Conservation (phyloP, 208 protist genomes). For the Leishmania amazonensis region DNA sequence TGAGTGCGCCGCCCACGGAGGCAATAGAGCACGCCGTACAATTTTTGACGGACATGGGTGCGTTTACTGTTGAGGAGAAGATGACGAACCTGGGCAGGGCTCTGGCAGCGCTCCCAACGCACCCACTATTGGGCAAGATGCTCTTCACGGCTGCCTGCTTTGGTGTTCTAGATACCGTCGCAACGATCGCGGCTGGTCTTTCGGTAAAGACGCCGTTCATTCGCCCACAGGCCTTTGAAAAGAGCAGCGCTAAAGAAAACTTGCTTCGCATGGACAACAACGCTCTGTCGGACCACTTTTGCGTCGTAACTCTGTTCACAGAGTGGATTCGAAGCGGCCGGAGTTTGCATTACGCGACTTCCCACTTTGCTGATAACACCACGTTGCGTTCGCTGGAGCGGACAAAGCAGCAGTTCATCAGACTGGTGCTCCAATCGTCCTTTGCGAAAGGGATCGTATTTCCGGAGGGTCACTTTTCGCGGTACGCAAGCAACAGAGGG, state of each 20-base stretch:
- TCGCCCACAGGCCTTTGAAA: slow-evolving; percentile 64
- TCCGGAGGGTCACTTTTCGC: slow-evolving; percentile 46
- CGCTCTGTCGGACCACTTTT: slow-evolving; percentile 80
- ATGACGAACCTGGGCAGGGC: slow-evolving; percentile 82
- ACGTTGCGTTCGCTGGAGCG: slow-evolving; percentile 80
- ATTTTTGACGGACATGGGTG: slow-evolving; percentile 86
- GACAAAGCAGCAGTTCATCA: slow-evolving; percentile 78
- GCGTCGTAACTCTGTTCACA: slow-evolving; percentile 61
- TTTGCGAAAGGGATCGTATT: slow-evolving; percentile 56
- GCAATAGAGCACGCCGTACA: slow-evolving; percentile 68
- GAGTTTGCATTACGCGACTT: slow-evolving; percentile 55
- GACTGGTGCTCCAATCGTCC: slow-evolving; percentile 67
- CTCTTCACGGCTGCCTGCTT: slow-evolving; percentile 88
- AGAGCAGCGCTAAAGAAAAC: slow-evolving; percentile 36
- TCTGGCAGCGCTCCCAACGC: slow-evolving; percentile 83
- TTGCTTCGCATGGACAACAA: slow-evolving; percentile 59
- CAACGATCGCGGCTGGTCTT: slow-evolving; percentile 87
- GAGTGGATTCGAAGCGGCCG: slow-evolving; percentile 72
- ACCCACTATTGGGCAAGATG: slow-evolving; percentile 92
- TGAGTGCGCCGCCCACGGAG: slow-evolving; percentile 65
- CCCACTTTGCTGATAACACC: slow-evolving; percentile 75
- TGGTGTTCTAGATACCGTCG: slow-evolving; percentile 84
- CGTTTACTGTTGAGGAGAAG: slow-evolving; percentile 73
- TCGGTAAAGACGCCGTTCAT: slow-evolving; percentile 85
- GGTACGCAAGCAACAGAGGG: slow-evolving; percentile 70